Evolutionary conservation across 2,329 filamentous ascomycete species (phyloP).

Genomic region (Epichloe glyceriae): DNA sequence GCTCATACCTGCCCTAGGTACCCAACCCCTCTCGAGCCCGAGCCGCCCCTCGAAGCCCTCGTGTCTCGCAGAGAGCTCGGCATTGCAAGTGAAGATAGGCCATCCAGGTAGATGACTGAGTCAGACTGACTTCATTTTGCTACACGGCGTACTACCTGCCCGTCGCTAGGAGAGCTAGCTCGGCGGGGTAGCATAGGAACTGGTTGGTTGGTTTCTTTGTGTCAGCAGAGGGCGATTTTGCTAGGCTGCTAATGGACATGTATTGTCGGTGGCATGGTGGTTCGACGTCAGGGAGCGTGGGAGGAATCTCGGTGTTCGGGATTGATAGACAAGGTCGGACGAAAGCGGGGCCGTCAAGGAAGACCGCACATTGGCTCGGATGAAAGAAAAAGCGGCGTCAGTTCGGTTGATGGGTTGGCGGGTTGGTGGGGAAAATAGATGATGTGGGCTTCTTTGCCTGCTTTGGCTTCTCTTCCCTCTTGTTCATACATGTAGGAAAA

Average conservation of each 20-base stretch:
- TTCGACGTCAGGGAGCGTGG: not conserved
- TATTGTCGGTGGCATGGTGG: not conserved
- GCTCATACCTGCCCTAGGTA: not conserved
- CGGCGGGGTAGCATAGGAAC: not conserved
- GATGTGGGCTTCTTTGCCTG: not conserved
- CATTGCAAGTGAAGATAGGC: not conserved
- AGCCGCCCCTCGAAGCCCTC: not conserved
- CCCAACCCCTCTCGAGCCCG: not conserved
- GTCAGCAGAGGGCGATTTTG: not conserved
- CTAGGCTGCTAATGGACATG: not conserved
- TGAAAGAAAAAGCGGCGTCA: too few species aligned
- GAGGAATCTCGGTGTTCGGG: constrained; percentile 10
- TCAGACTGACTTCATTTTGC: not conserved
- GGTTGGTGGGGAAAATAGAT: not conserved
- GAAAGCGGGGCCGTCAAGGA: not conserved
- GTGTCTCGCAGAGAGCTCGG: constrained; percentile 7
- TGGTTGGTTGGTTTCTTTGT: not conserved
- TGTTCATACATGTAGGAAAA: not conserved
- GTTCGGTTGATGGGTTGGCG: too few species aligned
- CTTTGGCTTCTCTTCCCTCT: not conserved
- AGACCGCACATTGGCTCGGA: not conserved
- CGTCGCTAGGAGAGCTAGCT: not conserved
- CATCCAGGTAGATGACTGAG: not conserved
- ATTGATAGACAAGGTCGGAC: constrained; percentile 1
- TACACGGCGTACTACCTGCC: not conserved